Evolutionary conservation across 108 stramenopile species (phyloP), one percentile per base, ranked within the genome.

Genomic region (Nitzschia sp.): DNA sequence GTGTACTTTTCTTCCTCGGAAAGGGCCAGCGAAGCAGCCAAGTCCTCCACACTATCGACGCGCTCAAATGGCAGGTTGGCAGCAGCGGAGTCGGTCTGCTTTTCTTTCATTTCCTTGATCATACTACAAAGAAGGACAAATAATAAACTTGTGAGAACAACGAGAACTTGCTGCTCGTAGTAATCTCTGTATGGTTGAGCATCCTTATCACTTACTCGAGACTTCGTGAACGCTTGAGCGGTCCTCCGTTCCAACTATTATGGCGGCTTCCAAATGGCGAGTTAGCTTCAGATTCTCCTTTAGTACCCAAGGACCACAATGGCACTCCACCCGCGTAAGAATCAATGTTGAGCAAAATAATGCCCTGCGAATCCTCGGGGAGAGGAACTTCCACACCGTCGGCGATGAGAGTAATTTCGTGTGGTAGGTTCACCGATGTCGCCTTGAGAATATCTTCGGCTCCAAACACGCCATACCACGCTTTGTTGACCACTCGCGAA

Each of bases 261-360:
- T 33, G 15, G 2, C 50, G 50, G 48, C 48, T 66, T 15, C 17
- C 29, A 3, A 56, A 5, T n/a, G 55, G 64, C 3, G 32, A 66
- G 8, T 31, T 66, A 3, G 9, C 76, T 71, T 16, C 53, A 25
- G 63, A 45, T 3, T 61, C 81, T 58, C 53, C 58, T 52, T 75
- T 82, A 17, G 71, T 52, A 19, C 89, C 92, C 32, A 72, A 69
- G 33, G 86, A 75, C 95, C 95, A 96, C 28, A 96, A 52, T 0
- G 90, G 87, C 5, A 94, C 89, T 19, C 96, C 96, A 3, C 95
- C 93, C 13, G 87, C 78, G 58, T 94, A 96, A 23, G 88, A 88
- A 68, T 94, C 91, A 70, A 96, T 93, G 56, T 96, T 96, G 17
- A 96, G 79, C 53, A 96, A 72, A 26, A 96, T 92, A 45, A 96